phyloP scores from a whole-genome alignment of 768 basidiomycete genomes.

The Imleria badia region DNA sequence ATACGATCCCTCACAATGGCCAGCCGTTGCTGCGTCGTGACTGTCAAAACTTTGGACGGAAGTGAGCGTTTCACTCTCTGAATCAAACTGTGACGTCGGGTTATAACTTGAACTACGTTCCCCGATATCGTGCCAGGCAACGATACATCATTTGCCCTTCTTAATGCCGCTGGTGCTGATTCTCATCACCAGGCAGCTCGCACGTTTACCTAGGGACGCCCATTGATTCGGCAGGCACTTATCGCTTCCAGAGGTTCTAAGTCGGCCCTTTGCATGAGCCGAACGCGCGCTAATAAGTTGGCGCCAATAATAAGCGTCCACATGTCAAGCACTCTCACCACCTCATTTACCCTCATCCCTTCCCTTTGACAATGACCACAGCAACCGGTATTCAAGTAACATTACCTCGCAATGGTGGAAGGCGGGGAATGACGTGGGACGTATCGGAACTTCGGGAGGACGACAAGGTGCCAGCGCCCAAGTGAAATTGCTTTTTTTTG shows the following conservation, averaged over 20 bases:
- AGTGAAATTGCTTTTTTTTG: slow-evolving; percentile 9
- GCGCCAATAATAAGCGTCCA: slow-evolving; percentile 6
- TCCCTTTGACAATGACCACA: slow-evolving; percentile 13
- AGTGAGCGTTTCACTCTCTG: background rate
- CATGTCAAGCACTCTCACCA: slow-evolving; percentile 1
- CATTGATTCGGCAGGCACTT: background rate
- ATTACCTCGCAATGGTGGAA: background rate
- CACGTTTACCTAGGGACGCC: slow-evolving; percentile 5
- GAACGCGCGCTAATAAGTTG: background rate
- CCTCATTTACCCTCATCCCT: background rate
- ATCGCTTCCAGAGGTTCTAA: background rate
- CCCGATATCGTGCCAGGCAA: background rate
- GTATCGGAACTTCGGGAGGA: slow-evolving; percentile 9
- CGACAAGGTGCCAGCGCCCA: slow-evolving; percentile 25
- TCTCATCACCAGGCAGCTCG: background rate
- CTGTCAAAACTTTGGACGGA: too few relatives aligned
- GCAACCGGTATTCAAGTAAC: slow-evolving; percentile 4
- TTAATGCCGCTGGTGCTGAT: slow-evolving; percentile 2
- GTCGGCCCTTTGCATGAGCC: background rate
- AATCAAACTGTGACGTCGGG: background rate
- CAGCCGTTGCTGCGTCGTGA: too few relatives aligned
- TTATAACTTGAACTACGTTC: background rate
- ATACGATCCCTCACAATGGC: too few relatives aligned
- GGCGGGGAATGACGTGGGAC: background rate
- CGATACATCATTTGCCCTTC: background rate